Percentiles rank a stretch among this genome's conserved stretches.
Conservation (phyloP, 371 early-diverging fungal species). For the Umbelopsis sp. region DNA sequence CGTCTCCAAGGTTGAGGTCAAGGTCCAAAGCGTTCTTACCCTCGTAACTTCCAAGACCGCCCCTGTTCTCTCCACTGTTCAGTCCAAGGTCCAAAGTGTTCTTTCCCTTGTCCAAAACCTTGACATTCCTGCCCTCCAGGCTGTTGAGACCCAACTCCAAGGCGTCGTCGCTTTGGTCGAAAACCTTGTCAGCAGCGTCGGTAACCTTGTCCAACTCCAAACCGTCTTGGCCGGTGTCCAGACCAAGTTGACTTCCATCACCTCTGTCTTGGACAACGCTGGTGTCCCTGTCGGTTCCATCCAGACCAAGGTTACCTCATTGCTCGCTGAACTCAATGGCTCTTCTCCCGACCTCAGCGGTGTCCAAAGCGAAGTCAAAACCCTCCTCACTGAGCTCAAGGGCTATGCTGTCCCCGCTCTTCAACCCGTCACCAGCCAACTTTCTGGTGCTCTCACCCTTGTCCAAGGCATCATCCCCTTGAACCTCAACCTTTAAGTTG, state of each 20-base stretch:
- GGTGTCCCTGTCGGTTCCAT: conserved; percentile 8
- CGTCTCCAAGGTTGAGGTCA: conserved; percentile 19
- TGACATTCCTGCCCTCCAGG: background rate
- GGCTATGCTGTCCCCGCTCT: background rate
- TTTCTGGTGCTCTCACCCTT: background rate
- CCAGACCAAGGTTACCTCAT: conserved; percentile 15
- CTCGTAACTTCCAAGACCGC: background rate
- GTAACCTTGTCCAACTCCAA: background rate
- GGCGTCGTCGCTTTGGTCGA: background rate
- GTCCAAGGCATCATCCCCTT: background rate
- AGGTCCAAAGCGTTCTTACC: conserved; percentile 14
- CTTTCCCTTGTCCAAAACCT: conserved; percentile 9
- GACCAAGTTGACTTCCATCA: background rate
- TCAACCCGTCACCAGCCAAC: conserved; percentile 8
- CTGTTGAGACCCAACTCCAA: conserved; percentile 11
- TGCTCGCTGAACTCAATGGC: background rate
- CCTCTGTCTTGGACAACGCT: background rate
- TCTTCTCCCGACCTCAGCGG: background rate
- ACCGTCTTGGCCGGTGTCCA: conserved; percentile 5
- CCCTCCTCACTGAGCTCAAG: background rate
- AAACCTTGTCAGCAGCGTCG: background rate
- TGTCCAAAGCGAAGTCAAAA: conserved; percentile 9
- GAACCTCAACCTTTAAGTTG: conserved; percentile 4
- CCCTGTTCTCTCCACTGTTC: conserved; percentile 9
- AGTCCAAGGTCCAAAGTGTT: conserved; percentile 13